Conservation (phyloP, 345 rosid genomes). For the Laguncularia racemosa region DNA sequence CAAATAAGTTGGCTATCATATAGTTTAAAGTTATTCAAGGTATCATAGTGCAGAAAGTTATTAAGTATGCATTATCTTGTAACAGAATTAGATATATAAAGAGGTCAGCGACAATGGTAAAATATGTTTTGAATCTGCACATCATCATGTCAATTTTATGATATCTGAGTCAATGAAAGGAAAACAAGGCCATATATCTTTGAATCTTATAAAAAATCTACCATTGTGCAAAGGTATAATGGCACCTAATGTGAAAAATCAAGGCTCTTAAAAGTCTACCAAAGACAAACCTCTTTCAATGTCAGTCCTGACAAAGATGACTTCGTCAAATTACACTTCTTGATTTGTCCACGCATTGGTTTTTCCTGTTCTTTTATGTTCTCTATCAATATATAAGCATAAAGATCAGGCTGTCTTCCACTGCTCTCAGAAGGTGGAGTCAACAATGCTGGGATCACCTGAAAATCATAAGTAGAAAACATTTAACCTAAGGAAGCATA, state of each 20-base stretch:
- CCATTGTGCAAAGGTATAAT: too few species aligned
- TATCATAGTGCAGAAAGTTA: background rate
- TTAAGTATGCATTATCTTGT: background rate
- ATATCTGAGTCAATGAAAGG: too few species aligned
- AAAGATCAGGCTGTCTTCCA: slow-evolving; percentile 28
- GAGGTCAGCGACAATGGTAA: too few species aligned
- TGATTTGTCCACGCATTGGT: slow-evolving; percentile 45
- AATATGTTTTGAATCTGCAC: too few species aligned
- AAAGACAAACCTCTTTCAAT: slow-evolving; percentile 55
- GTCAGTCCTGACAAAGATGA: slow-evolving; percentile 46
- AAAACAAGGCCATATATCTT: too few species aligned
- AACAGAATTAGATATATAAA: background rate
- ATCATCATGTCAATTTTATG: background rate
- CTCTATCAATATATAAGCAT: slow-evolving; percentile 67
- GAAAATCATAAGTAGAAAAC: slow-evolving; percentile 7
- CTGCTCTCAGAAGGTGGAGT: slow-evolving; percentile 23
- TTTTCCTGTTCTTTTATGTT: slow-evolving; percentile 22
- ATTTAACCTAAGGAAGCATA: too few species aligned
- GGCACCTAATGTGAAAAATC: background rate
- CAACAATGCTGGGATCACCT: slow-evolving; percentile 81
- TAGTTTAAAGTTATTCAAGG: too few species aligned
- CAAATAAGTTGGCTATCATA: too few species aligned
- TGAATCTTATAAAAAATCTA: too few species aligned
- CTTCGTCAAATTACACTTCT: slow-evolving; percentile 65
- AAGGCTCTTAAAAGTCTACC: background rate